phyloP scores from a whole-genome alignment of 2,329 filamentous ascomycete species.

The Sarocladiaceae sp. region DNA sequence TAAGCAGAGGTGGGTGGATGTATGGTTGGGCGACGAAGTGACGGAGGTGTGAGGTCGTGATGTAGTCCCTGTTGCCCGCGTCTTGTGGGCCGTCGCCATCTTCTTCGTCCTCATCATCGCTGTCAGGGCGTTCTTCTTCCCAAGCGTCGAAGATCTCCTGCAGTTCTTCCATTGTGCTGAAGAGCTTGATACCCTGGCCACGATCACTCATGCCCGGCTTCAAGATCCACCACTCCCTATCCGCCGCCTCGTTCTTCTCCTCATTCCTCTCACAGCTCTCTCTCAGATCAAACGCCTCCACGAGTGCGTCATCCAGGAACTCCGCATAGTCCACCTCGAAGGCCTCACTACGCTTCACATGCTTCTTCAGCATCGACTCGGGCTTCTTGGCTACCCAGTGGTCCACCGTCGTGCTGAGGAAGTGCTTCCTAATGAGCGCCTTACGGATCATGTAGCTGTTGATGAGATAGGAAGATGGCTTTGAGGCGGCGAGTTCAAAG shows the following conservation, averaged over 20 bases:
- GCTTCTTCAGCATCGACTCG: constrained; percentile 55
- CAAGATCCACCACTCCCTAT: constrained; percentile 88
- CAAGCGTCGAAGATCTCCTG: constrained; percentile 84
- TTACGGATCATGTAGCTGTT: constrained; percentile 96
- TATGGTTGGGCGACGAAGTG: constrained; percentile 97
- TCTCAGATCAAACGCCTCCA: constrained; percentile 82
- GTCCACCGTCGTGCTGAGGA: constrained; percentile 74
- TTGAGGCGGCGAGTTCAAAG: constrained; percentile 64
- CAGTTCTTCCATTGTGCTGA: constrained; percentile 79
- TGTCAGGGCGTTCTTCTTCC: constrained; percentile 64
- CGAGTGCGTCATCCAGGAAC: constrained; percentile 86
- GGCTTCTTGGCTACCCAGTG: constrained; percentile 86
- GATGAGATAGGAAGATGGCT: constrained; percentile 58
- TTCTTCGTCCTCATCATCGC: constrained; percentile 57
- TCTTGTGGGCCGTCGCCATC: constrained; percentile 25
- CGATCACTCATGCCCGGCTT: constrained; percentile 98
- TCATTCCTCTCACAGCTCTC: constrained; percentile 69
- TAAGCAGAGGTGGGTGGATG: constrained; percentile 72
- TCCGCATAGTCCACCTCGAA: constrained; percentile 97
- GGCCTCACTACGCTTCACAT: constrained; percentile 72
- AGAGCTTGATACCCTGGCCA: constrained; percentile 86
- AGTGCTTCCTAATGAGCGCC: constrained; percentile 94
- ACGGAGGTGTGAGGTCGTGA: constrained; percentile 83
- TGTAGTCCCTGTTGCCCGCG: constrained; percentile 40
- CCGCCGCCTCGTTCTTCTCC: constrained; percentile 19